phyloP scores from a whole-genome alignment of 2,329 filamentous ascomycete genomes.

The Aschersonia sp. region DNA sequence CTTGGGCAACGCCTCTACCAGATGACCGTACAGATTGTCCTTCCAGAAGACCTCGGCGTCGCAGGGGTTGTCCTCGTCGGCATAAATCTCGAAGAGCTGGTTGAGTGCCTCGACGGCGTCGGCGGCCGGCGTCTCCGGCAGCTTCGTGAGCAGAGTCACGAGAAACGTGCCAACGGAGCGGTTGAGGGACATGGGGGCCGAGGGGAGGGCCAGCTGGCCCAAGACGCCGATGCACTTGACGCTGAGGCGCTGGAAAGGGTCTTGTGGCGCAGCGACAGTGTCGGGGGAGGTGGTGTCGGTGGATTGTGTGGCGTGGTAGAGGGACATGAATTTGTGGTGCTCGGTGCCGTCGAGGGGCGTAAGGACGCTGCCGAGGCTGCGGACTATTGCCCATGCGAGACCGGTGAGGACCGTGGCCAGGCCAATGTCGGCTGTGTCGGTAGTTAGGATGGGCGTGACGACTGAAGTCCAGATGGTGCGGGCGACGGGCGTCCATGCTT shows the following conservation, averaged over 20 bases:
- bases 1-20: constrained; percentile 40
- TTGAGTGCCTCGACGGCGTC: constrained; percentile 51
- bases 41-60: constrained; percentile 52
- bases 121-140: constrained; percentile 38
- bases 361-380: constrained; percentile 31
- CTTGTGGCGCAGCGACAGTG: constrained; percentile 16
- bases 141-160: constrained; percentile 34
- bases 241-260: constrained; percentile 47
- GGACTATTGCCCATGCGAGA: constrained; percentile 50
- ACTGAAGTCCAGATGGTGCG: constrained; percentile 42
- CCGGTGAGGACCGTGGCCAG: constrained; percentile 50
- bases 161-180: constrained; percentile 51
- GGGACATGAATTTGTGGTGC: constrained; percentile 48
- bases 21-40: constrained; percentile 41
- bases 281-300: constrained; percentile 8
- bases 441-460: constrained; percentile 40
- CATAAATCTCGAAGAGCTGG: constrained; percentile 54
- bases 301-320: constrained; percentile 44
- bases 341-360: constrained; percentile 36
- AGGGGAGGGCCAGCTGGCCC: constrained; percentile 44
- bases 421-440: constrained; percentile 45
- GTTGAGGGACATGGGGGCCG: constrained; percentile 38
- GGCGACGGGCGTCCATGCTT: constrained; percentile 38
- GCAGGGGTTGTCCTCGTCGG: constrained; percentile 41
- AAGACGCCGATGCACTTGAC: constrained; percentile 55